These are phyloP conservation scores for Tuctoria greenei DNA, from an alignment of 176 grass and related monocot species.

Conservation along the genomic window DNA sequence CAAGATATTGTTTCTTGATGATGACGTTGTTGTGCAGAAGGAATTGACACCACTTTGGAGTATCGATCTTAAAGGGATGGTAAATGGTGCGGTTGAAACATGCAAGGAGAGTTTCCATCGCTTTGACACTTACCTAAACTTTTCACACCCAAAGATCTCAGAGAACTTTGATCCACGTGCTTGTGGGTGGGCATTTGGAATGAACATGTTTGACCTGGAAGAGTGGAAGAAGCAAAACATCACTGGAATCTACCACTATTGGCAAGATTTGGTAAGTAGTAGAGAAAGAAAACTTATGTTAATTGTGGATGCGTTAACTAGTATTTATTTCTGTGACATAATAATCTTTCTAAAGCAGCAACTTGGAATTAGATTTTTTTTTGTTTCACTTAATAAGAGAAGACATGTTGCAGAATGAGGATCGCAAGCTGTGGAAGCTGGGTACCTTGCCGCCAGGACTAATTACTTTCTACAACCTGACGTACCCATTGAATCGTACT, in stretches of 20 bases:
- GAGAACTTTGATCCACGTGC: conserved; percentile 86
- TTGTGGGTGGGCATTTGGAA: conserved; percentile 98
- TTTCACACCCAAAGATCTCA: conserved; percentile 81
- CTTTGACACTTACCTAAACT: conserved; percentile 94
- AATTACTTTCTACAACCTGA: conserved; percentile 99
- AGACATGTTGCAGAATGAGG: conserved; percentile 63
- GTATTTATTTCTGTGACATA: conserved; percentile 12
- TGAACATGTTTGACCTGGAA: conserved; percentile 96
- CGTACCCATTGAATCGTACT: conserved; percentile 68
- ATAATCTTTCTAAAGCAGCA: neutral
- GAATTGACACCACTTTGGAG: conserved; percentile 82
- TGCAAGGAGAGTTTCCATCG: conserved; percentile 98
- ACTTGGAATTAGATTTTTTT: conserved; percentile 20
- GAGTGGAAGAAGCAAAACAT: conserved; percentile 92
- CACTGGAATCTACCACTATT: conserved; percentile 97
- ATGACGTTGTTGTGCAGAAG: conserved; percentile 93
- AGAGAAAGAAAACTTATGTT: conserved; percentile 8
- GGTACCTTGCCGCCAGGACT: conserved; percentile 83
- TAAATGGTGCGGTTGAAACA: conserved; percentile 95
- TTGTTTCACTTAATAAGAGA: conserved; percentile 32
- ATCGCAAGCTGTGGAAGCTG: conserved; percentile 91
- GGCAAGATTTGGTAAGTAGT: conserved; percentile 89
- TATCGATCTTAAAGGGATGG: conserved; percentile 88
- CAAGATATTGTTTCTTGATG: conserved; percentile 95
- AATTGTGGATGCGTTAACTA: conserved; percentile 29